phyloP scores from a whole-genome alignment of 331 rosid genomes.

The Prunus yedoensis region DNA sequence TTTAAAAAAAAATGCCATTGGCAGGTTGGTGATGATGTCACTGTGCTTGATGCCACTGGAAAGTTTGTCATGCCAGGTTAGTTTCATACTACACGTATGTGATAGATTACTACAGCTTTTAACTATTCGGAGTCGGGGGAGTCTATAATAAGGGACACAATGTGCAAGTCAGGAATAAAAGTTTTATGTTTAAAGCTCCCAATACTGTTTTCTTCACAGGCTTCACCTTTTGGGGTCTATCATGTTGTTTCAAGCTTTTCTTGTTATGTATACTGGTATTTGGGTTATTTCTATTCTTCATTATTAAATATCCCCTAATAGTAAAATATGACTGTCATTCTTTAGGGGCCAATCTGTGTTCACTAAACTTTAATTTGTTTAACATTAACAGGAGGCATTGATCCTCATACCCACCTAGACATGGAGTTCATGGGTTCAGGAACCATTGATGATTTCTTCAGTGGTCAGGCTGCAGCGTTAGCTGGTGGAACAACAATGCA shows the following conservation, averaged over 20 bases:
- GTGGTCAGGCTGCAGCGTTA: constrained; percentile 92
- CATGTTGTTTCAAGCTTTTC: not conserved
- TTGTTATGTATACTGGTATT: not conserved
- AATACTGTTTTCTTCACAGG: not conserved
- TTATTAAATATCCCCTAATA: not conserved
- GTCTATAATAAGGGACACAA: constrained; percentile 3
- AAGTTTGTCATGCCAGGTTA: constrained; percentile 94
- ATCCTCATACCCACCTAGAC: constrained; percentile 85
- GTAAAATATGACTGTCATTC: not conserved
- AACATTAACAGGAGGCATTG: constrained; percentile 69
- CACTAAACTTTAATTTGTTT: not conserved
- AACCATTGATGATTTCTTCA: constrained; percentile 72
- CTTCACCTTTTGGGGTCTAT: not conserved
- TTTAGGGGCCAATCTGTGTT: not conserved
- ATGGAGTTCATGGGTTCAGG: constrained; percentile 65
- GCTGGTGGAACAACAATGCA: constrained; percentile 84
- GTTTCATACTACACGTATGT: constrained; percentile 13
- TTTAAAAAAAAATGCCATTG: constrained; percentile 15
- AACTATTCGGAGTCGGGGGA: not conserved
- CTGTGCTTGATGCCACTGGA: constrained; percentile 74
- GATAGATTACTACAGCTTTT: not conserved
- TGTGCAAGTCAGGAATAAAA: not conserved
- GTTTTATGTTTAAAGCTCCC: constrained; percentile 14
- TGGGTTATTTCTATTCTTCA: not conserved
- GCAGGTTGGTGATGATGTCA: constrained; percentile 78